Evolutionary conservation across 176 grass and related monocot species (phyloP).

Genomic region (Eragrostis nindensis): DNA sequence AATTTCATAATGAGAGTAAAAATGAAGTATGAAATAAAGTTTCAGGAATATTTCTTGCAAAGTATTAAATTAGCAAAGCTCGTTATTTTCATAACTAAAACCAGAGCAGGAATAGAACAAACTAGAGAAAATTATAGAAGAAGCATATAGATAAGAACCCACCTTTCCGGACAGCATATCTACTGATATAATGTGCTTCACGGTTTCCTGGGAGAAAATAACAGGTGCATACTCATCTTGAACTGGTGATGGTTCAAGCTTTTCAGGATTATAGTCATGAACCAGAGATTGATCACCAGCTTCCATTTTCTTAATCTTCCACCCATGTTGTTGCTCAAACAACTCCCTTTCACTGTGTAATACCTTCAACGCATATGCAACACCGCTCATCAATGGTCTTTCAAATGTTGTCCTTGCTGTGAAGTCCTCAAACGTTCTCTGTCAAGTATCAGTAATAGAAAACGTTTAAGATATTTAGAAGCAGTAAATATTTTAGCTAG

Average conservation of each 20-base stretch:
- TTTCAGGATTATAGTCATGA: constrained; percentile 73
- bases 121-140: constrained; percentile 23
- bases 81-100: not conserved
- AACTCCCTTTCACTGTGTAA: constrained; percentile 62
- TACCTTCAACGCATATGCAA: constrained; percentile 84
- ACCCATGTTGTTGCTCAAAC: constrained; percentile 71
- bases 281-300: constrained; percentile 62
- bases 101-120: not conserved
- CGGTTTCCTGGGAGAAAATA: constrained; percentile 89
- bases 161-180: constrained; percentile 96
- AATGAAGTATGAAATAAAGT: not conserved
- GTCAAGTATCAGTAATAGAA: constrained; percentile 18
- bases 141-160: constrained; percentile 8
- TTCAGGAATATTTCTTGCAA: not conserved
- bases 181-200: constrained; percentile 79
- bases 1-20: not conserved
- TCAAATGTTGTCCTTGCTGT: constrained; percentile 82
- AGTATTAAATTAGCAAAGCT: not conserved
- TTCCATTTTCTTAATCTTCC: constrained; percentile 88
- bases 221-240: constrained; percentile 84
- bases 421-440: constrained; percentile 87
- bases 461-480: not conserved
- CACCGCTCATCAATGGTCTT: constrained; percentile 79
- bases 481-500: not conserved
- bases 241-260: constrained; percentile 70